Evolutionary conservation across 148 eudicot genomes (phyloP).

Genomic region (Suaeda aralocaspica): DNA sequence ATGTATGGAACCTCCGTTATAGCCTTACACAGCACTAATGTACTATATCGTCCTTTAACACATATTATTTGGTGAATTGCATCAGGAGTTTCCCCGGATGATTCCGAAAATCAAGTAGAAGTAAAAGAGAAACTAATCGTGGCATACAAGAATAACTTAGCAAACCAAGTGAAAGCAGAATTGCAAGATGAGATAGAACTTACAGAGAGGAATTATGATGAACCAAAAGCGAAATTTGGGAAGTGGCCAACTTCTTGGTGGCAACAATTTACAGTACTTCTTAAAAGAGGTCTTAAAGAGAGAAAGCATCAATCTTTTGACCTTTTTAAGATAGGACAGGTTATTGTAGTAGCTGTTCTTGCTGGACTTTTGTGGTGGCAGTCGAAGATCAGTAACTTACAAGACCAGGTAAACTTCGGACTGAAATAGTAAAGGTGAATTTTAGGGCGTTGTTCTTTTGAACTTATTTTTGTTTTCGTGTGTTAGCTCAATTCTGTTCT

Average conservation of each 20-base stretch:
- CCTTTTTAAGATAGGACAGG: slow-evolving; percentile 40
- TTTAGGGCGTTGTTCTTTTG: too few species aligned
- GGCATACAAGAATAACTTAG: slow-evolving; percentile 44
- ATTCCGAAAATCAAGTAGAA: slow-evolving; percentile 34
- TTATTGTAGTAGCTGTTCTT: slow-evolving; percentile 42
- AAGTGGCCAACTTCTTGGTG: slow-evolving; percentile 71
- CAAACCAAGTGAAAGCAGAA: slow-evolving; percentile 39
- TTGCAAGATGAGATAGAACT: slow-evolving; percentile 14
- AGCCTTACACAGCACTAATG: too few species aligned
- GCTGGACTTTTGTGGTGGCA: slow-evolving; percentile 74
- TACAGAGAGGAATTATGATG: slow-evolving; percentile 17
- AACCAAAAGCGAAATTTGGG: slow-evolving; percentile 13
- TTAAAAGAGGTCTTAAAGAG: slow-evolving; percentile 55
- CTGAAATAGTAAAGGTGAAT: too few species aligned
- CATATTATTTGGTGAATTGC: not conserved
- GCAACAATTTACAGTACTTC: slow-evolving; percentile 28
- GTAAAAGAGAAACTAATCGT: slow-evolving; percentile 44
- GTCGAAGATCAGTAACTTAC: slow-evolving; percentile 54
- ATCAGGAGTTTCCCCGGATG: slow-evolving; percentile 48
- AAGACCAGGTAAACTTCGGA: slow-evolving; percentile 21
- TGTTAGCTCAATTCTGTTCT: too few species aligned
- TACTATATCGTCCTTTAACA: too few species aligned
- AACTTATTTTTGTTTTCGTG: too few species aligned
- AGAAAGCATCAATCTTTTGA: slow-evolving; percentile 57
- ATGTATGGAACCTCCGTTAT: too few species aligned